Base-by-base conservation (phyloP, 352 stramenopile genomes). In the Phytophthora citrophthora region DNA sequence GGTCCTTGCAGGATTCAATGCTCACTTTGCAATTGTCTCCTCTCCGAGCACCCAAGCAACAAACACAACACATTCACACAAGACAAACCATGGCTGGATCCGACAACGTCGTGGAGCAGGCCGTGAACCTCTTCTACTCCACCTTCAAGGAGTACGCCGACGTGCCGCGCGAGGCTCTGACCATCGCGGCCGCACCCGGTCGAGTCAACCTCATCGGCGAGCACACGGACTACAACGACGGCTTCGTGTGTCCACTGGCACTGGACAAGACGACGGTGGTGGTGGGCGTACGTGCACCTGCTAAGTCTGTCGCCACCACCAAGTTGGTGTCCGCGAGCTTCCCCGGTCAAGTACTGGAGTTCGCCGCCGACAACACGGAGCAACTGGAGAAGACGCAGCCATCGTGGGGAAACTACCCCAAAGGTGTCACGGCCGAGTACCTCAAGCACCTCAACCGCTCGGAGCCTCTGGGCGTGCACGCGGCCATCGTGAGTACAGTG, bases 201-300 rank as follows among this genome's bases (percentile, higher is more conserved):
- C 88, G 95, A 45, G 95, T 99, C n/a, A 99, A 99, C 79, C 83
- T 98, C 53, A 99, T 99, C 40, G 88, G 85, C 40, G 95, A 98
- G 72, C 95, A 99, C 77, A 98, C 94, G 3, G 95, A 98, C 75
- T 99, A 99, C 79, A 98, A 97, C 53, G 93, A 97, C 58, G 94
- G 96, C 29, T 99, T 98, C 74, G 96, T 99, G 40, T 85, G 98
- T 48, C 96, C 96, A n/a, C 76, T 99, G 44, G 96, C 93, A 36
- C 74, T 97, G 38, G 83, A 96, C 53, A 94, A 97, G 65, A 90
- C 79, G 63, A 98, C 96, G 7, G 76, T 88, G 6, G 72, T 98
- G 32, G 90, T 95, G 49, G 90, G 84, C 47, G 58, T 86, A 31
- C 59, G 71, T 13, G 64, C 70, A 6, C 60, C 75, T 2, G 53